A percentile compares a stretch with the other conserved stretches of the same genome.
Conservation (phyloP, 192 early-diverging fungal genomes). For the Coemansia sp. region DNA sequence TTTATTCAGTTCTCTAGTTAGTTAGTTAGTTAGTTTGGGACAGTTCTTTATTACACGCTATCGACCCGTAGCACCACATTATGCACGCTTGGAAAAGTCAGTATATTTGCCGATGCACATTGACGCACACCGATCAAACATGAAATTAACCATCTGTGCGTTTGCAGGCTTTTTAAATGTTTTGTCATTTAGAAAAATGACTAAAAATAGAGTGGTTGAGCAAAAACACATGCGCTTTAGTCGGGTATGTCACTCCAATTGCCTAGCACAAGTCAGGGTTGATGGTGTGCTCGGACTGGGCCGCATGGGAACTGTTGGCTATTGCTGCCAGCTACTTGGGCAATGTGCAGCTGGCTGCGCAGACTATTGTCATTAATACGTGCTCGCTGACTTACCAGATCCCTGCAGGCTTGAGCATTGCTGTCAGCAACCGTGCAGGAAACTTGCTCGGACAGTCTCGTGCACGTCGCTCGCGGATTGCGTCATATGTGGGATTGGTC, state of each 20-base stretch:
- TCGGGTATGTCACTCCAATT: too few species aligned
- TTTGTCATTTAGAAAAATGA: too few species aligned
- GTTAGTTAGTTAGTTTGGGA: too few species aligned
- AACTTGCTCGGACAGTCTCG: constrained; percentile 53
- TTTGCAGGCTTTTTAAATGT: neutral
- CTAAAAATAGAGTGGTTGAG: too few species aligned
- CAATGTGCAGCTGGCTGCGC: constrained; percentile 56
- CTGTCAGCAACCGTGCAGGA: constrained; percentile 57
- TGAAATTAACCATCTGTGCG: neutral
- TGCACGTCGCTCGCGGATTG: constrained; percentile 36
- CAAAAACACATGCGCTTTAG: too few species aligned
- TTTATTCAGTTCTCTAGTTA: too few species aligned
- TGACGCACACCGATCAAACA: neutral
- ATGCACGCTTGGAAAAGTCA: neutral
- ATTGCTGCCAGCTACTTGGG: constrained; percentile 60
- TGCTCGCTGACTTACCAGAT: constrained; percentile 55
- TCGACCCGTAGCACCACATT: too few species aligned
- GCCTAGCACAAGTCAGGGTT: too few species aligned
- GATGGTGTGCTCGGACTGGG: constrained; percentile 61
- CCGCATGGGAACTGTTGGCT: constrained; percentile 51
- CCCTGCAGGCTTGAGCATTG: constrained; percentile 57
- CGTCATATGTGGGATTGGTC: constrained; percentile 29
- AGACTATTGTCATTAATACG: constrained; percentile 60
- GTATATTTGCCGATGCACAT: neutral
- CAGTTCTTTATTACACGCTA: too few species aligned